These are phyloP conservation scores for Begonia masoniana DNA, from an alignment of 306 rosid species.

Conservation along the genomic window DNA sequence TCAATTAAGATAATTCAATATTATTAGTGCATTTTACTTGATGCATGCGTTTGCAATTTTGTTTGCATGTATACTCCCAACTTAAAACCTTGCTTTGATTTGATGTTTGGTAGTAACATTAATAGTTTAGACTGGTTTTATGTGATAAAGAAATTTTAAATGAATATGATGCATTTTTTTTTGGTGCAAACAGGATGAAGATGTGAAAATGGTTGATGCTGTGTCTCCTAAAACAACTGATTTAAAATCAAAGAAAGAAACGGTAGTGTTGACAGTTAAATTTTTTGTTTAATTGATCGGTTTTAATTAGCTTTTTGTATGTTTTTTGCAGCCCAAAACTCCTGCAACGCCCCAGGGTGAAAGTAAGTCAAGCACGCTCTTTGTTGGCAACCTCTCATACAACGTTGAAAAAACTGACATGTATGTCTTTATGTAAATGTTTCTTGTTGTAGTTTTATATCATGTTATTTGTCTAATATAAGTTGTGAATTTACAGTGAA, in stretches of 20 bases:
- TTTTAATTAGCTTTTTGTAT: not conserved
- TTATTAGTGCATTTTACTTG: too few species aligned
- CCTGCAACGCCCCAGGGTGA: constrained; percentile 36
- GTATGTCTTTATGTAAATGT: constrained; percentile 24
- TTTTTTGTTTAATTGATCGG: not conserved
- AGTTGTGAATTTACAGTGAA: constrained; percentile 27
- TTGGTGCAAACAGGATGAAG: constrained; percentile 29
- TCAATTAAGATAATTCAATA: too few species aligned
- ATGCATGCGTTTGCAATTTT: too few species aligned
- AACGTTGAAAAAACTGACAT: constrained; percentile 35
- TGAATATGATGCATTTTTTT: not conserved
- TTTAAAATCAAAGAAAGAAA: constrained; percentile 20
- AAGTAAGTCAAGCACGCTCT: constrained; percentile 40
- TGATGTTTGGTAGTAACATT: constrained; percentile 4
- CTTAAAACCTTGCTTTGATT: too few species aligned
- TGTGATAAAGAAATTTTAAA: not conserved
- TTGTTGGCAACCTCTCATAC: constrained; percentile 58
- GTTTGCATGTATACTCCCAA: too few species aligned
- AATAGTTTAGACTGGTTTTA: not conserved
- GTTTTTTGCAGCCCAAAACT: constrained; percentile 45
- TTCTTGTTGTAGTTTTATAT: not conserved
- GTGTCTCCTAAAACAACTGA: constrained; percentile 9
- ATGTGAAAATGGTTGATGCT: constrained; percentile 65
- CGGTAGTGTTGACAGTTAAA: constrained; percentile 14
- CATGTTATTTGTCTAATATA: not conserved